Evolutionary conservation across 805 yeast genomes (phyloP).

Genomic region (Metschnikowia colocasiae): DNA sequence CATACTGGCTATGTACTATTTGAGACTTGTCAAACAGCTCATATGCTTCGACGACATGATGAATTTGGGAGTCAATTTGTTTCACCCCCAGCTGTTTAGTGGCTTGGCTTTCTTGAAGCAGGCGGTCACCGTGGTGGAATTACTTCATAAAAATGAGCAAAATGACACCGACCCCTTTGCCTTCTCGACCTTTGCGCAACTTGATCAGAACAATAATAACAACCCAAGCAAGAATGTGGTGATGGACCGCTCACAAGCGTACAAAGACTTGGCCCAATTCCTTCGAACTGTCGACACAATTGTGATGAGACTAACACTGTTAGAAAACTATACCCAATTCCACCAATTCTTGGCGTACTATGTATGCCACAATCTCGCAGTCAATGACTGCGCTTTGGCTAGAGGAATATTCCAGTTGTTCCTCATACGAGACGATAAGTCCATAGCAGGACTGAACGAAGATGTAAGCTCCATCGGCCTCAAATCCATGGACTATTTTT

Average conservation of each 20-base stretch:
- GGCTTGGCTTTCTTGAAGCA: not conserved
- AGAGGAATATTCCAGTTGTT: slow-evolving; percentile 62
- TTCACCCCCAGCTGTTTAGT: not conserved
- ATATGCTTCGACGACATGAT: slow-evolving; percentile 15
- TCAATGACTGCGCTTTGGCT: slow-evolving; percentile 43
- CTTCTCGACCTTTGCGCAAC: slow-evolving; percentile 36
- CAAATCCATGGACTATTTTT: slow-evolving; percentile 39
- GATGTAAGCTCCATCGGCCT: slow-evolving; percentile 25
- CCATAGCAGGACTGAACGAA: slow-evolving; percentile 49
- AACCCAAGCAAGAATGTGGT: slow-evolving; percentile 34
- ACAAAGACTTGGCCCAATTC: slow-evolving; percentile 18
- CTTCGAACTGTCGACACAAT: slow-evolving; percentile 21
- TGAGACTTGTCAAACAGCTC: slow-evolving; percentile 27
- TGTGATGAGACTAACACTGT: slow-evolving; percentile 16
- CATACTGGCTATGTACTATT: slow-evolving; percentile 19
- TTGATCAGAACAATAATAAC: slow-evolving; percentile 33
- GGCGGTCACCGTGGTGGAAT: not conserved
- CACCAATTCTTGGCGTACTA: slow-evolving; percentile 26
- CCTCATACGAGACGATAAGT: slow-evolving; percentile 58
- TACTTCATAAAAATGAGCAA: slow-evolving; percentile 1
- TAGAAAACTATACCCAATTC: slow-evolving; percentile 25
- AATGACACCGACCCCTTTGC: slow-evolving; percentile 7
- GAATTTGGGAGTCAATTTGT: slow-evolving; percentile 4
- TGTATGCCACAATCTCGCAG: slow-evolving; percentile 22
- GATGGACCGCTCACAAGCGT: slow-evolving; percentile 22